phyloP scores from a whole-genome alignment of 345 rosid species.

The Citrus mangshanensis region DNA sequence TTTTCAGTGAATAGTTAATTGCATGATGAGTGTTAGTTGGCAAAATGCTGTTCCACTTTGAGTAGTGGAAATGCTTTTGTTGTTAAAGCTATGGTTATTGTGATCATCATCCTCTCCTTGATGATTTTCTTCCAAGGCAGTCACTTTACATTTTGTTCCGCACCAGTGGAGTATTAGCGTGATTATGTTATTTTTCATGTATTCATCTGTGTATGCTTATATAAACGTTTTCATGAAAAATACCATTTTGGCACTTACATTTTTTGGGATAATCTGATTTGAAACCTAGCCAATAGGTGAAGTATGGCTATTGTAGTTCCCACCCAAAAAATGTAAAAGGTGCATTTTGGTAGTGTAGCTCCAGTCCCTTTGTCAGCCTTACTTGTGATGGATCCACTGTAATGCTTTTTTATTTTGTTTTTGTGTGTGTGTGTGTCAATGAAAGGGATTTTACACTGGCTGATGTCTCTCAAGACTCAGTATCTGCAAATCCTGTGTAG shows the following conservation, averaged over 20 bases:
- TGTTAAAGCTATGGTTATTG: neutral
- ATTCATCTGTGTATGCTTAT: neutral
- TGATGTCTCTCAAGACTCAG: neutral
- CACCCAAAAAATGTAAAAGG: neutral
- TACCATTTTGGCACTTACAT: too few species aligned
- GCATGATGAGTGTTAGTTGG: neutral
- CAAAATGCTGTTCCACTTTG: neutral
- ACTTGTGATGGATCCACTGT: neutral
- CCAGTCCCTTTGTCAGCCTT: neutral
- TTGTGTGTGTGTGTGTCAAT: neutral
- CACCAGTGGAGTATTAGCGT: neutral
- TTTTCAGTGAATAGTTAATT: neutral
- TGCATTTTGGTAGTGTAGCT: neutral
- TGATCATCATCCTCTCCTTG: neutral
- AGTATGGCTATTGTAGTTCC: constrained; percentile 1
- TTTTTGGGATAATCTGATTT: neutral
- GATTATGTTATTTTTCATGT: neutral
- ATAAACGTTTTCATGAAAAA: neutral
- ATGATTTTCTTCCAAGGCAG: neutral
- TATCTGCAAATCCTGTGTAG: neutral
- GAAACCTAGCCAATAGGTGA: neutral
- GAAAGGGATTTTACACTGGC: neutral
- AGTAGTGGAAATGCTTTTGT: neutral
- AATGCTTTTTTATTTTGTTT: neutral
- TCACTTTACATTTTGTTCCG: neutral